Conservation (phyloP, 1,139 yeast species). For the Protomyces arabidopsidicola region DNA sequence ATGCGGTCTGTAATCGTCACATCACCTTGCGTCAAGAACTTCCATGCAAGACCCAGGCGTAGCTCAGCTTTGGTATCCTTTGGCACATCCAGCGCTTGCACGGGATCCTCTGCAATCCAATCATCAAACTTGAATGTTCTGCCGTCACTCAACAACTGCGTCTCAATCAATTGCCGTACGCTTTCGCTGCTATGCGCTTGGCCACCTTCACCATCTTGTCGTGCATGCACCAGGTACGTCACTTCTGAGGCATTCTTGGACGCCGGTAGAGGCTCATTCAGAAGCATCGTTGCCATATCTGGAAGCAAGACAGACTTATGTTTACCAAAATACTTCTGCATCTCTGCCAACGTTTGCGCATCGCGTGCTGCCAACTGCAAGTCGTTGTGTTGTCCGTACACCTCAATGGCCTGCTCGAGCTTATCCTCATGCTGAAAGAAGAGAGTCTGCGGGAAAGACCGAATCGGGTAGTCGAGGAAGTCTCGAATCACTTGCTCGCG, state of each 20-base stretch:
- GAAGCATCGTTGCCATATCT: background rate
- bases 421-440: background rate
- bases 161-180: too few species aligned
- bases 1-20: slow-evolving; percentile 13
- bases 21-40: slow-evolving; percentile 1
- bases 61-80: background rate
- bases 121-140: slow-evolving; percentile 7
- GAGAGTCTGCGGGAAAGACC: slow-evolving; percentile 13
- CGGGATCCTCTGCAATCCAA: slow-evolving; percentile 6
- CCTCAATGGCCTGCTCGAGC: background rate
- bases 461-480: slow-evolving; percentile 1
- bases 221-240: background rate
- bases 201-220: background rate
- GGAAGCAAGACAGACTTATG: background rate
- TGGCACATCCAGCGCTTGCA: background rate
- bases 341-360: background rate
- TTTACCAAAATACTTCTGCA: background rate
- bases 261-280: background rate
- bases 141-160: background rate
- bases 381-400: slow-evolving; percentile 7
- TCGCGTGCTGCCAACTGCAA: slow-evolving; percentile 12
- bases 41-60: background rate
- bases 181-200: background rate
- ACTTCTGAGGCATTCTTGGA: background rate
- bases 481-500: background rate